Percentiles rank a stretch among this genome's conserved stretches.
These are phyloP conservation scores for Phytophthora megakarya DNA, from an alignment of 352 stramenopile genomes.

Conservation along the genomic window DNA sequence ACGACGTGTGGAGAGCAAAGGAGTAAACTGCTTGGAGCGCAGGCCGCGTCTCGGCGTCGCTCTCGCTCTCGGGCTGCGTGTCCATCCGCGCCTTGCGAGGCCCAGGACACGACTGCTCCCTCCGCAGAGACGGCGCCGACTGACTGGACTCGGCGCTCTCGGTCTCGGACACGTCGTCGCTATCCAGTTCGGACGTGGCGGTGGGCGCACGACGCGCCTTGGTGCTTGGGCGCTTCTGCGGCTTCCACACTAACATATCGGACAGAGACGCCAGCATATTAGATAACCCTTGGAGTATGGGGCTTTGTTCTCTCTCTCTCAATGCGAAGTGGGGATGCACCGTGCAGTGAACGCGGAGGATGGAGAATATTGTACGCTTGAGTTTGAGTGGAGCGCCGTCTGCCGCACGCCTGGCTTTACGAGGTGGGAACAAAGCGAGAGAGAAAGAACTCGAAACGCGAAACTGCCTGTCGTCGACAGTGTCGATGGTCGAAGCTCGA, in stretches of 20 bases:
- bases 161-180: slow-evolving; percentile 59
- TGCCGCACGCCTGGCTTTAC: slow-evolving; percentile 26
- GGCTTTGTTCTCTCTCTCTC: slow-evolving; percentile 16
- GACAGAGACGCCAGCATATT: slow-evolving; percentile 41
- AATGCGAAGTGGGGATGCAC: slow-evolving; percentile 31
- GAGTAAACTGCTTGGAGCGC: slow-evolving; percentile 54
- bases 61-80: slow-evolving; percentile 38
- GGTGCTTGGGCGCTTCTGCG: slow-evolving; percentile 10
- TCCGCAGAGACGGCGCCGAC: slow-evolving; percentile 21
- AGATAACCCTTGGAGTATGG: too few relatives aligned
- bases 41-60: slow-evolving; percentile 25
- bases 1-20: slow-evolving; percentile 46
- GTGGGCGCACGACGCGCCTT: slow-evolving; percentile 41
- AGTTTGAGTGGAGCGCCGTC: slow-evolving; percentile 21
- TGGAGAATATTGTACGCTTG: slow-evolving; percentile 26
- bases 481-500: neutral
- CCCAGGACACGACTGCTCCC: slow-evolving; percentile 37
- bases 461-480: slow-evolving; percentile 30
- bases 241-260: slow-evolving; percentile 47
- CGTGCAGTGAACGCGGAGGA: too few relatives aligned
- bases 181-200: slow-evolving; percentile 48
- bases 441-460: slow-evolving; percentile 12
- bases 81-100: slow-evolving; percentile 20
- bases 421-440: slow-evolving; percentile 37
- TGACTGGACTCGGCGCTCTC: slow-evolving; percentile 55